These are phyloP conservation scores for Calendula officinalis DNA, from an alignment of 129 eudicot species.

Conservation along the genomic window DNA sequence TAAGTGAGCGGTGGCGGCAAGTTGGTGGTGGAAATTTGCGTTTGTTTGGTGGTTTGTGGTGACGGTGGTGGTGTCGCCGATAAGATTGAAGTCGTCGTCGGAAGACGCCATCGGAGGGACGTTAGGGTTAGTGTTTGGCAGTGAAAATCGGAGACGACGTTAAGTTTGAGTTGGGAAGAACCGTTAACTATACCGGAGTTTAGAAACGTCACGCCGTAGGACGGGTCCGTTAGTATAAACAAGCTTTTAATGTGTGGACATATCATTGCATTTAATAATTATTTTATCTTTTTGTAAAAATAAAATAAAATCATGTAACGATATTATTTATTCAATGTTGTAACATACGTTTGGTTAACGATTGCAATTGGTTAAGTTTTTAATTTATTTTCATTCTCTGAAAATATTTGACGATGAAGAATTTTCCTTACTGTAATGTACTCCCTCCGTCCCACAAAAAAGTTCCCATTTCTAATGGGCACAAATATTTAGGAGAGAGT, in stretches of 20 bases:
- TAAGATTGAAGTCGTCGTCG: constrained; percentile 89
- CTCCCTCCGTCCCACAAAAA: too few relatives aligned
- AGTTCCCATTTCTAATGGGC: too few relatives aligned
- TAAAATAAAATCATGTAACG: too few relatives aligned
- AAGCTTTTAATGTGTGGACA: constrained; percentile 20
- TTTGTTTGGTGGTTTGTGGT: constrained; percentile 31
- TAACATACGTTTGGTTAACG: too few relatives aligned
- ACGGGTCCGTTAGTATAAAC: constrained; percentile 41
- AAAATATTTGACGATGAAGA: too few relatives aligned
- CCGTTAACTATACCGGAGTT: constrained; percentile 45
- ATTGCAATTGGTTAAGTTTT: too few relatives aligned
- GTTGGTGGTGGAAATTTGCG: constrained; percentile 46
- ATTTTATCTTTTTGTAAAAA: too few relatives aligned
- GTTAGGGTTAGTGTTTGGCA: constrained; percentile 45
- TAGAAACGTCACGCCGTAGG: constrained; percentile 32
- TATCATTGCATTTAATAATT: too few relatives aligned
- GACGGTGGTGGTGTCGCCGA: constrained; percentile 48
- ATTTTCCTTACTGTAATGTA: too few relatives aligned
- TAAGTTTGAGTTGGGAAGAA: constrained; percentile 27
- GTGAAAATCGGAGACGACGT: constrained; percentile 54
- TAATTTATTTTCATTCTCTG: too few relatives aligned
- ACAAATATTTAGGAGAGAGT: too few relatives aligned
- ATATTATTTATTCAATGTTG: too few relatives aligned
- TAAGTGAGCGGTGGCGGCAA: constrained; percentile 34
- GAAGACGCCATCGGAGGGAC: constrained; percentile 60